Percentiles rank a stretch among this genome's conserved stretches.
Conservation (phyloP, 2,329 filamentous ascomycete species). For the Teratosphaeria gauchensis region DNA sequence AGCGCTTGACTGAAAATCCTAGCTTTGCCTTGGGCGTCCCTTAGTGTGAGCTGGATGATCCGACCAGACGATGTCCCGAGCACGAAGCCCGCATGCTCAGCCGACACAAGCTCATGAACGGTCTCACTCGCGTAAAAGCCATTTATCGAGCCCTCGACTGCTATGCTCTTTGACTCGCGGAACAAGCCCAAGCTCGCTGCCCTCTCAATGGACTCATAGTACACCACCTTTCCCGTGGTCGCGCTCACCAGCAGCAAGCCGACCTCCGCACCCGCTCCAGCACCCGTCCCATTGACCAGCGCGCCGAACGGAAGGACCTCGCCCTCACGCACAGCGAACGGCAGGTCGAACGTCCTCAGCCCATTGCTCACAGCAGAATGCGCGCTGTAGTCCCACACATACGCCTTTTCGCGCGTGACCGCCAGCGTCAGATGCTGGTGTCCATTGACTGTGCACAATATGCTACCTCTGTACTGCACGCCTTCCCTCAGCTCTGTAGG, state of each 20-base stretch:
- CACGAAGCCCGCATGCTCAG: conserved; percentile 80
- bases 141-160: conserved; percentile 63
- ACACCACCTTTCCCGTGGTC: conserved; percentile 72
- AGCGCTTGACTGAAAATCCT: conserved; percentile 70
- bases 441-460: conserved; percentile 7
- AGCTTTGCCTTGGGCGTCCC: conserved; percentile 79
- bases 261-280: conserved; percentile 61
- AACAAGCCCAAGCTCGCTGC: conserved; percentile 77
- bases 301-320: conserved; percentile 74
- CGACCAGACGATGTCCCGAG: conserved; percentile 77
- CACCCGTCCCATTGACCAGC: conserved; percentile 57
- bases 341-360: conserved; percentile 65
- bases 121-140: conserved; percentile 70
- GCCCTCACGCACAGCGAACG: conserved; percentile 56
- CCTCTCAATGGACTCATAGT: conserved; percentile 91
- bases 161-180: conserved; percentile 62
- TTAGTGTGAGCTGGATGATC: conserved; percentile 73
- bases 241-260: conserved; percentile 83
- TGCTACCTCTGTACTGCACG: conserved; percentile 46
- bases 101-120: conserved; percentile 67
- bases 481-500: conserved; percentile 61
- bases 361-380: conserved; percentile 59
- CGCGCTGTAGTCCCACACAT: conserved; percentile 78
- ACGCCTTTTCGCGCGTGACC: conserved; percentile 70
- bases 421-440: conserved; percentile 49